Evolutionary conservation across 192 early-diverging fungal genomes (phyloP), one percentile per base, ranked within the genome.

Genomic region (Rhizophagus clarus): DNA sequence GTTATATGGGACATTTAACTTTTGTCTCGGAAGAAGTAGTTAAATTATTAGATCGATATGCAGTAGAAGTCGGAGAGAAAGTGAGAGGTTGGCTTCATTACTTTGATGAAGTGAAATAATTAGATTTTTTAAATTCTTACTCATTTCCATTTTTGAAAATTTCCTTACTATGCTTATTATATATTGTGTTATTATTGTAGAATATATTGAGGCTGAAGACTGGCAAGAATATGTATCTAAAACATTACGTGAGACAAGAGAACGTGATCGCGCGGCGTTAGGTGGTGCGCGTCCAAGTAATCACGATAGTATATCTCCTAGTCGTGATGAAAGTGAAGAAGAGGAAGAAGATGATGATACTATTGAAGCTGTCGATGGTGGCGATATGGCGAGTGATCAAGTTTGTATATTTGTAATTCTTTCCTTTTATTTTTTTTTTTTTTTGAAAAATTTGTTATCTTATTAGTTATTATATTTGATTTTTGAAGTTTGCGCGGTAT

Each of bases 1-100:
- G 97, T 9, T 99, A 95, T 83, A 99, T 99, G 98, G 98, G 98
- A 15, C 98, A 99, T 79, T 86, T 99, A 82, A 99, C 96, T 0
- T 96, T 96, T 70, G 97, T 99, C 72, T 92, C 97, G 32, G 98
- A 99, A 80, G 98, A 99, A 81, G 93, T 97, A 2, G 91, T 93
- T 68, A 95, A 97, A 79, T 81, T 99, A 37, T 83, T 97, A 60
- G 97, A 99, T 77, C 90, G 94, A 26, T 70, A 56, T 72, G 67
- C 67, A 24, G 69, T 79, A 2, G 77, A 79, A 24, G 60, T 79
- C 28, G 77, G 66, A 31, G 77, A 79, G 22, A 69, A 79, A 79
- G 69, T 79, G 47, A 71, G 68, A 79, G 77, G 77, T 79, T 71
- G 28, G 47, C 17, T 56, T 56, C 49, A 6, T 56, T 56, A 56